Evolutionary conservation across 2,329 filamentous ascomycete genomes (phyloP).

Genomic region (Fusarium oligoseptatum): DNA sequence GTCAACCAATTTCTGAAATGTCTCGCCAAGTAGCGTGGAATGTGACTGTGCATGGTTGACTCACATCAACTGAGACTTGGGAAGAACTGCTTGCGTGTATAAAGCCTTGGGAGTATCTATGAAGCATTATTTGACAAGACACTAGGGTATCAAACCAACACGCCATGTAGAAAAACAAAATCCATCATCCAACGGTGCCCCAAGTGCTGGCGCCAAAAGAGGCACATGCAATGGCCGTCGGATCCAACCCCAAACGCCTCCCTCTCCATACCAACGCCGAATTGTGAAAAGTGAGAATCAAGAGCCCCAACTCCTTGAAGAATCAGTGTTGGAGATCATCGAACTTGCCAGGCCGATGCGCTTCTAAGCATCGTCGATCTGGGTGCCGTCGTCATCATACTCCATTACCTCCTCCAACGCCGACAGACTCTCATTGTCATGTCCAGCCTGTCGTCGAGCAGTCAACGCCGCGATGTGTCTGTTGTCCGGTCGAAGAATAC

Average conservation of each 20-base stretch:
- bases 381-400: conserved; percentile 47
- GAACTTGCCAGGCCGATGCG: conserved; percentile 20
- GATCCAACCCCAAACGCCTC: background rate
- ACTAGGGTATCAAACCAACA: conserved; percentile 29
- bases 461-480: conserved; percentile 42
- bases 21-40: background rate
- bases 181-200: conserved; percentile 17
- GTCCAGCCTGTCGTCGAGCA: conserved; percentile 30
- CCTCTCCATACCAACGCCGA: background rate
- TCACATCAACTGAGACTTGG: background rate
- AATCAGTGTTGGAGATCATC: conserved; percentile 1
- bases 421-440: conserved; percentile 40
- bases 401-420: conserved; percentile 46
- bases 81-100: background rate
- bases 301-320: conserved; percentile 15
- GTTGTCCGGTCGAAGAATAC: conserved; percentile 53
- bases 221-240: background rate
- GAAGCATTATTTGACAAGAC: conserved; percentile 2
- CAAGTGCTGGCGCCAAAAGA: background rate
- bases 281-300: conserved; percentile 11
- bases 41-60: background rate
- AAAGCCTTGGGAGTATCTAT: background rate
- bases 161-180: conserved; percentile 18
- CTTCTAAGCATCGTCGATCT: conserved; percentile 49
- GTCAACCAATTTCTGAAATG: background rate